Evolutionary conservation across 2,329 filamentous ascomycete genomes (phyloP).

Genomic region (Pseudocercospora pini-densiflorae): DNA sequence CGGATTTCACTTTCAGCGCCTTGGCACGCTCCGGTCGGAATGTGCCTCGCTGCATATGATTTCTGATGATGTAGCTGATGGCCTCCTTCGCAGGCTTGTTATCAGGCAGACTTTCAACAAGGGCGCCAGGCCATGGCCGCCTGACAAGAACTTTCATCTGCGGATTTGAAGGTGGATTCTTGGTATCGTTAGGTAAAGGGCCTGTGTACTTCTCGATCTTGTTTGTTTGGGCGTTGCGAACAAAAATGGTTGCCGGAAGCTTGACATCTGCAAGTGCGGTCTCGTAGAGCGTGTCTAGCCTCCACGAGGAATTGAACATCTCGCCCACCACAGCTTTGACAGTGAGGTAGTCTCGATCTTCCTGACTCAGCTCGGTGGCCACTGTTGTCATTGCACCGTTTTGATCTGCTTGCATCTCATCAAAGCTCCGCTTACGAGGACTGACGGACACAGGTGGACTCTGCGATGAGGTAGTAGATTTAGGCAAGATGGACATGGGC

Average conservation of each 20-base stretch:
- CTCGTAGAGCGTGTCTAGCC: slow-evolving; percentile 69
- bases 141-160: slow-evolving; percentile 74
- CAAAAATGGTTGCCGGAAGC: slow-evolving; percentile 71
- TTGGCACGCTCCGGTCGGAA: slow-evolving; percentile 72
- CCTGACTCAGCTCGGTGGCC: slow-evolving; percentile 50
- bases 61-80: slow-evolving; percentile 85
- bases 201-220: slow-evolving; percentile 72
- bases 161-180: slow-evolving; percentile 52
- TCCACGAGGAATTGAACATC: slow-evolving; percentile 82
- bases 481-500: slow-evolving; percentile 68
- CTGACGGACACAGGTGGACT: slow-evolving; percentile 25
- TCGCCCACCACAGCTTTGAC: slow-evolving; percentile 68
- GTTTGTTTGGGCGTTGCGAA: slow-evolving; percentile 64
- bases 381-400: slow-evolving; percentile 29
- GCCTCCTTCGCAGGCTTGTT: slow-evolving; percentile 69
- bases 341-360: slow-evolving; percentile 42
- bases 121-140: slow-evolving; percentile 77
- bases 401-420: slow-evolving; percentile 40
- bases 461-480: slow-evolving; percentile 8
- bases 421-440: slow-evolving; percentile 42
- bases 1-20: slow-evolving; percentile 66
- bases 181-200: slow-evolving; percentile 60
- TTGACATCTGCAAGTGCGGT: slow-evolving; percentile 68
- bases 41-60: slow-evolving; percentile 75
- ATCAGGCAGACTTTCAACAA: slow-evolving; percentile 67